phyloP scores from a whole-genome alignment of 2,329 filamentous ascomycete genomes.

The Laburnicola sp. region DNA sequence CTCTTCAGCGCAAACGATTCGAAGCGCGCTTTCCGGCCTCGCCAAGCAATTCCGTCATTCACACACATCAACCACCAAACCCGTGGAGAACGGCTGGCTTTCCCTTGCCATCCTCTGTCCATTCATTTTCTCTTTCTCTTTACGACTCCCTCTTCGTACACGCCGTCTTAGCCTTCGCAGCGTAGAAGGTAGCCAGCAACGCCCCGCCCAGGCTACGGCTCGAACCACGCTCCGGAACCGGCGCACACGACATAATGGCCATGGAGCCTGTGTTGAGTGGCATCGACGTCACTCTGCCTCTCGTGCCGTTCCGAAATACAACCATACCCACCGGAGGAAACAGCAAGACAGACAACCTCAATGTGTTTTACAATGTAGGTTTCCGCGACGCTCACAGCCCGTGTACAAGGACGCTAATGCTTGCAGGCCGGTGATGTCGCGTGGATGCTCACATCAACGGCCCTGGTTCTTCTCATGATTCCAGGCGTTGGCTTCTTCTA shows the following conservation, averaged over 20 bases:
- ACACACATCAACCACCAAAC: conserved; percentile 12
- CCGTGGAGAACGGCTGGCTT: conserved; percentile 25
- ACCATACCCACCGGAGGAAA: conserved; percentile 67
- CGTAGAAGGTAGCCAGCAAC: background rate
- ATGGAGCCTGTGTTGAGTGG: conserved; percentile 32
- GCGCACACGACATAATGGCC: conserved; percentile 16
- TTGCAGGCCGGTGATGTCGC: conserved; percentile 75
- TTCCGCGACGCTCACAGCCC: conserved; percentile 8
- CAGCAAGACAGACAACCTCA: conserved; percentile 70
- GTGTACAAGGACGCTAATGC: conserved; percentile 31
- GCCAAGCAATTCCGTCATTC: conserved; percentile 4
- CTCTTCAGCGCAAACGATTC: conserved; percentile 4
- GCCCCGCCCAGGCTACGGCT: background rate
- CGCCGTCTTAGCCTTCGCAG: background rate
- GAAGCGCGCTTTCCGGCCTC: conserved; percentile 6
- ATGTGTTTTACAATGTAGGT: conserved; percentile 79
- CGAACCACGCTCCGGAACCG: background rate
- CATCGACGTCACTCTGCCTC: conserved; percentile 36
- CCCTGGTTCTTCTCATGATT: conserved; percentile 88
- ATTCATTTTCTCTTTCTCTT: conserved; percentile 21
- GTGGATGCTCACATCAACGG: conserved; percentile 76
- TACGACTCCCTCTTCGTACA: background rate
- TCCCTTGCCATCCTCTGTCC: conserved; percentile 26
- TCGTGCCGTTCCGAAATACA: conserved; percentile 57
- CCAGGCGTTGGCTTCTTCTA: conserved; percentile 95